Percentiles rank a stretch among this genome's conserved stretches.
These are phyloP conservation scores for Xylaria sp. DNA, from an alignment of 2,329 filamentous ascomycete species.

Conservation along the genomic window DNA sequence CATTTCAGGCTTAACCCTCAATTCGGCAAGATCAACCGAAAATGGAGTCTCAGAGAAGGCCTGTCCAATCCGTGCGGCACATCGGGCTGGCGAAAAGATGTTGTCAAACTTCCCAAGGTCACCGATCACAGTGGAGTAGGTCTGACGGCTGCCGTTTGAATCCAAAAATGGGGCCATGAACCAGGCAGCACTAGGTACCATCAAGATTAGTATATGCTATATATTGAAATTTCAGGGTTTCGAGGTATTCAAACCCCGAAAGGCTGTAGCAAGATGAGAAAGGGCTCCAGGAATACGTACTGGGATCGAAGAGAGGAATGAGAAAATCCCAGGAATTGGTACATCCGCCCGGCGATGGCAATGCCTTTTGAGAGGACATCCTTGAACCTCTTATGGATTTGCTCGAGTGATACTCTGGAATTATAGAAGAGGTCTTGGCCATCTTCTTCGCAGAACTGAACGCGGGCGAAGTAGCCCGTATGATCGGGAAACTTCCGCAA, in stretches of 20 bases:
- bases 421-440: conserved; percentile 65
- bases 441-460: conserved; percentile 75
- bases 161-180: conserved; percentile 53
- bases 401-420: conserved; percentile 49
- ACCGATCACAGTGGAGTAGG: conserved; percentile 48
- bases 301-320: conserved; percentile 76
- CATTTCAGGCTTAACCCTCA: conserved; percentile 36
- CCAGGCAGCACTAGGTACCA: conserved; percentile 41
- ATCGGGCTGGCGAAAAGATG: conserved; percentile 57
- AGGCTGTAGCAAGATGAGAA: neutral
- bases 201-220: neutral
- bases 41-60: conserved; percentile 76
- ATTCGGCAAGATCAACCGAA: conserved; percentile 54
- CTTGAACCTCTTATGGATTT: conserved; percentile 63
- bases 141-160: conserved; percentile 36
- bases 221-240: neutral
- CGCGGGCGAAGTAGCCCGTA: conserved; percentile 67
- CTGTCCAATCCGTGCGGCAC: conserved; percentile 63
- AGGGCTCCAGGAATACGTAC: conserved; percentile 51
- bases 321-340: conserved; percentile 74
- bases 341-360: conserved; percentile 63
- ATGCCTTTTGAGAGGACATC: conserved; percentile 61
- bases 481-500: conserved; percentile 65
- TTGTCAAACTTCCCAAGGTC: conserved; percentile 53
- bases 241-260: too few relatives aligned